A percentile compares a stretch with the other conserved stretches of the same genome.
Evolutionary conservation across 148 eudicot species (phyloP).

Genomic region (Chenopodium quinoa): DNA sequence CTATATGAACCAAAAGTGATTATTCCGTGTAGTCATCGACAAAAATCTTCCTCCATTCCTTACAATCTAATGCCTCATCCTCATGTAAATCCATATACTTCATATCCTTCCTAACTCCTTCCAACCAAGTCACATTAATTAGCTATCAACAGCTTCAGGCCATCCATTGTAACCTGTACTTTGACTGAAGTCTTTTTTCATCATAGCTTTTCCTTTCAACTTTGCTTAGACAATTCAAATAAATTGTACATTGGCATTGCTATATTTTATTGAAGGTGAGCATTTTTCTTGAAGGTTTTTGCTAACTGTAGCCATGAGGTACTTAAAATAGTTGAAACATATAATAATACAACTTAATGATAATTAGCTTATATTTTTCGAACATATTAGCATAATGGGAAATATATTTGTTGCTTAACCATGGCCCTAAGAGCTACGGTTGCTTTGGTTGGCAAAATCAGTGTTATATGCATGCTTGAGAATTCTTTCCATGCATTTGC

Average conservation of each 20-base stretch:
- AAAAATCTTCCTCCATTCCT: too few relatives aligned
- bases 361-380: not conserved
- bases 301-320: not conserved
- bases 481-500: not conserved
- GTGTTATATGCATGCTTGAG: too few relatives aligned
- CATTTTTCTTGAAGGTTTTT: not conserved
- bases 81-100: too few relatives aligned
- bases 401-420: not conserved
- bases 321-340: not conserved
- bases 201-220: not conserved
- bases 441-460: too few relatives aligned
- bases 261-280: not conserved
- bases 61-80: too few relatives aligned
- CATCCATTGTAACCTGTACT: not conserved
- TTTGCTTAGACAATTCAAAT: not conserved
- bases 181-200: slow-evolving; percentile 1
- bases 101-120: too few relatives aligned
- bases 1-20: too few relatives aligned
- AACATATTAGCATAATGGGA: not conserved
- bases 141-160: too few relatives aligned
- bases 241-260: not conserved
- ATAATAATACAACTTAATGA: not conserved
- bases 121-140: not conserved
- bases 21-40: too few relatives aligned
- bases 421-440: not conserved